These are phyloP conservation scores for Elongisporangium anandrum DNA, from an alignment of 352 stramenopile genomes.

Conservation along the genomic window DNA sequence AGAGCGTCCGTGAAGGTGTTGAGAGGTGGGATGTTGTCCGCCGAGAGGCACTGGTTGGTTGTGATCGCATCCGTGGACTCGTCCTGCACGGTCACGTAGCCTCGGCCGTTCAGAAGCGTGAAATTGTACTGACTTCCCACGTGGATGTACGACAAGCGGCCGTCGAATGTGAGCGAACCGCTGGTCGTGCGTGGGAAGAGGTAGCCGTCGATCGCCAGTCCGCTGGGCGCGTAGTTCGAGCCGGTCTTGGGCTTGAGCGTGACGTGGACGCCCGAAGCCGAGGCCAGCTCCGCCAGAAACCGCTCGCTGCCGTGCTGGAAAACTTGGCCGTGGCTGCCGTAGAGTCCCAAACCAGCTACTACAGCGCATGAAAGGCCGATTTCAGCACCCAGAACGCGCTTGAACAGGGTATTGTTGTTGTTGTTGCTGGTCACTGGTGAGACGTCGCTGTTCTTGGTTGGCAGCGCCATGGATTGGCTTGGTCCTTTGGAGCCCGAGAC, in stretches of 20 bases:
- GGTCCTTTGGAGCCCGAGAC: not conserved
- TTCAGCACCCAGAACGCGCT: not conserved
- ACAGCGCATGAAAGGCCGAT: constrained; percentile 1
- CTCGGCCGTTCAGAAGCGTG: constrained; percentile 21
- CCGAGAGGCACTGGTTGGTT: not conserved
- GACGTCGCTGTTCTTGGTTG: not conserved
- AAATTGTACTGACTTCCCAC: constrained; percentile 22
- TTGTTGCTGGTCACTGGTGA: not conserved
- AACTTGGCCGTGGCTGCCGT: constrained; percentile 3
- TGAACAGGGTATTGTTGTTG: not conserved
- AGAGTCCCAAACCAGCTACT: not conserved
- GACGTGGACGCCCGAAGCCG: constrained; percentile 6
- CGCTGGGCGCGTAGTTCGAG: not conserved
- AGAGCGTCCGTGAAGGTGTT: constrained; percentile 10
- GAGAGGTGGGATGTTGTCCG: constrained; percentile 11
- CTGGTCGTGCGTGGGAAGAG: constrained; percentile 10
- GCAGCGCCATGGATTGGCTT: not conserved
- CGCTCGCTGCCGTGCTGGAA: constrained; percentile 7
- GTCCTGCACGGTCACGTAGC: constrained; percentile 25
- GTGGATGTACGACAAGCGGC: constrained; percentile 21
- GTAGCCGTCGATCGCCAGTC: not conserved
- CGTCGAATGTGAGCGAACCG: constrained; percentile 19
- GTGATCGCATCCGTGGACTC: constrained; percentile 10
- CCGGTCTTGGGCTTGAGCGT: constrained; percentile 7
- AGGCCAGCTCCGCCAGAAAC: constrained; percentile 5